A percentile compares a stretch with the other conserved stretches of the same genome.
phyloP scores from a whole-genome alignment of 164 flowering plant species.

The Vitis vinifera region DNA sequence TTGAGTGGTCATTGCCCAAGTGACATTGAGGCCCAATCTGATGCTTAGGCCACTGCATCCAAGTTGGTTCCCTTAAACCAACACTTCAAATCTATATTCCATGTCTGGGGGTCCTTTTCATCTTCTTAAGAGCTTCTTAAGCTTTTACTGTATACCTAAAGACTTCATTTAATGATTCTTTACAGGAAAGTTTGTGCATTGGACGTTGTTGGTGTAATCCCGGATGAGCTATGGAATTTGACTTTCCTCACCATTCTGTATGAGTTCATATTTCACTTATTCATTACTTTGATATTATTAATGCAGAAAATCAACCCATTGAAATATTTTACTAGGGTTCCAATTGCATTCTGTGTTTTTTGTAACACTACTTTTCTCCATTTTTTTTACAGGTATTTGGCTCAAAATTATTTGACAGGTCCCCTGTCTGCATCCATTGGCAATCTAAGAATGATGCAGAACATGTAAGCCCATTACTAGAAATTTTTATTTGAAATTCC shows the following conservation, averaged over 20 bases:
- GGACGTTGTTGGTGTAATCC: constrained; percentile 24
- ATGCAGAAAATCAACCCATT: not conserved
- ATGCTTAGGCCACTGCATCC: not conserved
- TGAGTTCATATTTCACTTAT: not conserved
- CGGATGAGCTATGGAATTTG: constrained; percentile 32
- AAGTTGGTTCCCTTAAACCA: not conserved
- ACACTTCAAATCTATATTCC: not conserved
- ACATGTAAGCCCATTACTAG: constrained; percentile 31
- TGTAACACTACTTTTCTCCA: not conserved
- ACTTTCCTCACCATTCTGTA: constrained; percentile 34
- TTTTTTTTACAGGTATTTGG: constrained; percentile 44
- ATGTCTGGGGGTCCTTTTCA: not conserved
- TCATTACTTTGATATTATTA: not conserved
- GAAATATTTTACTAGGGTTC: not conserved
- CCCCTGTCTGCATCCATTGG: constrained; percentile 60
- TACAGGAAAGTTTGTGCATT: constrained; percentile 26
- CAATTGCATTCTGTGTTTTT: not conserved
- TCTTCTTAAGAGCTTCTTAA: not conserved
- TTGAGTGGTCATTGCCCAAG: no score
- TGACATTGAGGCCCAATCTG: not conserved
- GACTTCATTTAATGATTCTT: not conserved
- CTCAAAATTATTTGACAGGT: constrained; percentile 68
- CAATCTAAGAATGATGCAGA: constrained; percentile 46
- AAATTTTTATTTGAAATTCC: not conserved
- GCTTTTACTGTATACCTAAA: not conserved